phyloP scores from a whole-genome alignment of 768 basidiomycete species.

The Asterophora parasitica region DNA sequence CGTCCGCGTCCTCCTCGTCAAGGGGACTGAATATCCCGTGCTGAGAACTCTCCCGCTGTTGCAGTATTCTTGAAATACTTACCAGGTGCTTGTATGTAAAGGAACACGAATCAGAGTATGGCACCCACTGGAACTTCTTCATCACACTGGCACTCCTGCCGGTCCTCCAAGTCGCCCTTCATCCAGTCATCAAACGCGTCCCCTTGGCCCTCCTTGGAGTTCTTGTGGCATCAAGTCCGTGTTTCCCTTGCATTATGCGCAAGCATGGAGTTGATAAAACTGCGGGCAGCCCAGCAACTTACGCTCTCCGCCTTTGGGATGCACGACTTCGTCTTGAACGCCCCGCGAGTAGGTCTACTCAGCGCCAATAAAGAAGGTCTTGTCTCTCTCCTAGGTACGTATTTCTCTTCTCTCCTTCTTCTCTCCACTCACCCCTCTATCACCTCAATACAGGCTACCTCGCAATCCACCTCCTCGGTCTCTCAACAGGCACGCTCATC shows the following conservation, averaged over 20 bases:
- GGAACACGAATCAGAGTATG: slow-evolving; percentile 98
- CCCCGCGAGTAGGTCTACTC: slow-evolving; percentile 58
- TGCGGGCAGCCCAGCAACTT: slow-evolving; percentile 66
- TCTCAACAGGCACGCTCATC: slow-evolving; percentile 75
- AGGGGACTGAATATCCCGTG: slow-evolving; percentile 93
- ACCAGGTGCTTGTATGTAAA: slow-evolving; percentile 9
- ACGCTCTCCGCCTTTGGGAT: slow-evolving; percentile 52
- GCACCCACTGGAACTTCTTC: slow-evolving; percentile 99
- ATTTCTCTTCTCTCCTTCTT: too few relatives aligned
- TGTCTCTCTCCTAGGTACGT: slow-evolving; percentile 64
- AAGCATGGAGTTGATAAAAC: not conserved
- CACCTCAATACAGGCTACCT: slow-evolving; percentile 62
- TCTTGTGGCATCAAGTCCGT: slow-evolving; percentile 52
- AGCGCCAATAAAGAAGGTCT: slow-evolving; percentile 92
- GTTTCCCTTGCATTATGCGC: not conserved
- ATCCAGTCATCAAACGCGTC: slow-evolving; percentile 54
- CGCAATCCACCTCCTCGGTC: slow-evolving; percentile 81
- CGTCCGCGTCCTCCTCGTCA: slow-evolving; percentile 77
- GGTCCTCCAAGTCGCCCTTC: slow-evolving; percentile 60
- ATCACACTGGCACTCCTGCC: slow-evolving; percentile 85
- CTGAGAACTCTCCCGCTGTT: slow-evolving; percentile 16
- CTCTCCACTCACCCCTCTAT: not conserved
- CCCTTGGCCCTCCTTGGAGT: slow-evolving; percentile 63
- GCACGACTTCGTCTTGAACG: slow-evolving; percentile 59
- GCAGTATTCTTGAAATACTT: not conserved